Conservation (phyloP, 495 filamentous ascomycete species). For the Penicillium flavigenum region DNA sequence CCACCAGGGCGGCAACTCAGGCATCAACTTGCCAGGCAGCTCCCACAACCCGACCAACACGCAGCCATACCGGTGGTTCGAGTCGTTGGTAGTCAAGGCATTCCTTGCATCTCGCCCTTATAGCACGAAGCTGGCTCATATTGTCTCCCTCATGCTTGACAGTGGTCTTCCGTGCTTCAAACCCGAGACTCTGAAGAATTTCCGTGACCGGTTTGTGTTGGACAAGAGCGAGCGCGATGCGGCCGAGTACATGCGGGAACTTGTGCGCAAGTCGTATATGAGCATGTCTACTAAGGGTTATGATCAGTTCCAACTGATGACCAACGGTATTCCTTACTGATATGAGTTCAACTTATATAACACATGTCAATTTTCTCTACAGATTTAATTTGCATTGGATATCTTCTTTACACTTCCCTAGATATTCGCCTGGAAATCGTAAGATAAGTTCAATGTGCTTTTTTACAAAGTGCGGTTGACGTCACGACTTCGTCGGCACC, state of each 20-base stretch:
- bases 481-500: constrained; percentile 20
- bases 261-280: constrained; percentile 82
- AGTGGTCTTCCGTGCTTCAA: constrained; percentile 98
- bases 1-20: constrained; percentile 27
- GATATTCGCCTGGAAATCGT: neutral
- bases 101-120: constrained; percentile 91
- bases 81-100: constrained; percentile 91
- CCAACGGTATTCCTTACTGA: constrained; percentile 94
- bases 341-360: neutral
- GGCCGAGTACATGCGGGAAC: constrained; percentile 85
- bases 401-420: neutral
- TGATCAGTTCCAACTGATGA: constrained; percentile 94
- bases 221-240: constrained; percentile 94
- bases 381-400: neutral
- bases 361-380: neutral
- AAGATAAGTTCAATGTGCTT: too few relatives aligned
- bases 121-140: constrained; percentile 78
- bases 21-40: constrained; percentile 36
- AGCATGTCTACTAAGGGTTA: constrained; percentile 90
- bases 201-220: constrained; percentile 88
- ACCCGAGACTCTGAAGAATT: constrained; percentile 87
- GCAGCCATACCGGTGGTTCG: constrained; percentile 92
- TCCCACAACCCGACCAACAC: constrained; percentile 59
- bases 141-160: constrained; percentile 93
- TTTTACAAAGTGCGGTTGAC: constrained; percentile 15